Percentiles rank a stretch among this genome's conserved stretches.
Evolutionary conservation across 2,329 filamentous ascomycete genomes (phyloP).

Genomic region (Cephalotrichum gorgonifer): DNA sequence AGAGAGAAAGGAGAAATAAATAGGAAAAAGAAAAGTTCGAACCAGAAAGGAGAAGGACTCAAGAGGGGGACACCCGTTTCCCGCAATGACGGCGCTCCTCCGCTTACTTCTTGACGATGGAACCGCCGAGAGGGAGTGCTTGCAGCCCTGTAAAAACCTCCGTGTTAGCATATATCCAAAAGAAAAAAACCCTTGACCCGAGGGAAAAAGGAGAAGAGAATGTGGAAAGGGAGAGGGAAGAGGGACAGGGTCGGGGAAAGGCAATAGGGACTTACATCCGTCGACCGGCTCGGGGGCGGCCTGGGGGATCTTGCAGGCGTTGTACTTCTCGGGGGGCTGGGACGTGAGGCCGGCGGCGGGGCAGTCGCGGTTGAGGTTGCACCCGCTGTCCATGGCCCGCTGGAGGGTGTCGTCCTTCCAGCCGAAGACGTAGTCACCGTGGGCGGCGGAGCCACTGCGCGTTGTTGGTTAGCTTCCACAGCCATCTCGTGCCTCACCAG

Average conservation of each 20-base stretch:
- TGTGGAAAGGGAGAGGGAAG: too few species aligned
- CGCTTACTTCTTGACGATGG: constrained; percentile 6
- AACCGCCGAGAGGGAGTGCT: constrained; percentile 3
- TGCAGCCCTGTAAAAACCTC: constrained; percentile 1
- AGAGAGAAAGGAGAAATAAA: too few species aligned
- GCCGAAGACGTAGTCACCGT: constrained; percentile 10
- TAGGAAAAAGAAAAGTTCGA: too few species aligned
- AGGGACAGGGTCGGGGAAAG: too few species aligned
- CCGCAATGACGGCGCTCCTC: too few species aligned
- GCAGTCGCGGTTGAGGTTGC: constrained; percentile 36
- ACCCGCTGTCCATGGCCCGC: constrained; percentile 16
- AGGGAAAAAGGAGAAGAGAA: background rate
- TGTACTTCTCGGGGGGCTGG: constrained; percentile 33
- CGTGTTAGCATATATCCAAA: background rate
- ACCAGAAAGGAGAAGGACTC: too few species aligned
- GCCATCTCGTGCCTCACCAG: too few species aligned
- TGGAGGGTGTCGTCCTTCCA: constrained; percentile 13
- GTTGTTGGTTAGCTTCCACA: background rate
- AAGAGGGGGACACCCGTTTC: too few species aligned
- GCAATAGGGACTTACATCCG: constrained; percentile 21
- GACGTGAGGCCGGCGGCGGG: constrained; percentile 30
- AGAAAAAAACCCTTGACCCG: background rate
- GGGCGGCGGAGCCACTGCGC: constrained; percentile 6
- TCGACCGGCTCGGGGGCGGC: constrained; percentile 37
- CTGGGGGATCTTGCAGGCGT: constrained; percentile 32